A percentile compares a stretch with the other conserved stretches of the same genome.
Conservation (phyloP, 768 basidiomycete genomes). For the Suillus plorans region DNA sequence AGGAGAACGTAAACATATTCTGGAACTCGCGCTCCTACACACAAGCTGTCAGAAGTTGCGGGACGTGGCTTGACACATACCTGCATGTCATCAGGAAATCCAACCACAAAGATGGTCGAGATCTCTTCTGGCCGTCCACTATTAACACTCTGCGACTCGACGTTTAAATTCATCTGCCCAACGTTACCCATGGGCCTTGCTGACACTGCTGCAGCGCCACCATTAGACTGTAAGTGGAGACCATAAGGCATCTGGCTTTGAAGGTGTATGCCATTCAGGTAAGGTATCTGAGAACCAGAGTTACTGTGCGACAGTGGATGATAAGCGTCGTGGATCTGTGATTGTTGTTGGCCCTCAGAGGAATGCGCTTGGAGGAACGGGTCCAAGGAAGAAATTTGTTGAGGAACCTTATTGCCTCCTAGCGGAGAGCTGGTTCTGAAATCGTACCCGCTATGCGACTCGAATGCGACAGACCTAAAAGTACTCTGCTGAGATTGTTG, state of each 20-base stretch:
- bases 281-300: conserved; percentile 33
- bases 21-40: conserved; percentile 96
- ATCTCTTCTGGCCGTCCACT: conserved; percentile 72
- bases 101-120: conserved; percentile 96
- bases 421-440: conserved; percentile 29
- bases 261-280: conserved; percentile 45
- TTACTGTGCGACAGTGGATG: conserved; percentile 31
- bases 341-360: conserved; percentile 24
- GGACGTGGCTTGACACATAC: conserved; percentile 45
- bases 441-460: conserved; percentile 28
- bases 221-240: conserved; percentile 55
- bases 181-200: conserved; percentile 28
- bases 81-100: conserved; percentile 99
- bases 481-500: conserved; percentile 34
- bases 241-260: conserved; percentile 78
- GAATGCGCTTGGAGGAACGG: conserved; percentile 32
- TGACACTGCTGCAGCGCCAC: conserved; percentile 25
- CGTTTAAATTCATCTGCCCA: conserved; percentile 24
- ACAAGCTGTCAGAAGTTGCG: conserved; percentile 15
- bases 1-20: conserved; percentile 97
- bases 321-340: conserved; percentile 30
- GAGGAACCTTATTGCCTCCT: conserved; percentile 21
- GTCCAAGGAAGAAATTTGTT: conserved; percentile 30
- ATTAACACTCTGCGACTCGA: conserved; percentile 21
- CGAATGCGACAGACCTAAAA: conserved; percentile 21